Base-by-base conservation (phyloP, 345 rosid species). In the Syzygium oleosum region DNA sequence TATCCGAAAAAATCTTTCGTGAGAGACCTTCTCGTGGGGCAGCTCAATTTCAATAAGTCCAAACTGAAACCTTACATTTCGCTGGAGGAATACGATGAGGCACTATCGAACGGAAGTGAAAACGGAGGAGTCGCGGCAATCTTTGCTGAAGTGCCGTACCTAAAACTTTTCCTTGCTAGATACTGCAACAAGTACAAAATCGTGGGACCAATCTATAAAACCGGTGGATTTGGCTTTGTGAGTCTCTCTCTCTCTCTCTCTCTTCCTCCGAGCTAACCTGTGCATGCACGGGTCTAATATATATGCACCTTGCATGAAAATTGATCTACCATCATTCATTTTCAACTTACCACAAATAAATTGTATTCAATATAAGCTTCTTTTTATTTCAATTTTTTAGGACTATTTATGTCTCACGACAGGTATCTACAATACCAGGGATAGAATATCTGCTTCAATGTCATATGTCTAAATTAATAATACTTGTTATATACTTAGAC, bases 1-100 rank as follows among this genome's bases (percentile, higher is more conserved):
- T 96, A 91, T 88, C 87, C 13, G 9, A 4, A 78, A 16, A 88
- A 84, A 22, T 93, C 97, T 1, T 95, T 92, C 84, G 91, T 91
- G 52, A 49, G 0, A 0, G 96, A 85, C 51, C 16, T 65, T 65
- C 91, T 92, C 84, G 80, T 94, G 77, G 56, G 6, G 53, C 86
- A 86, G 38, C 6, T 88, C 49, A 88, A 86, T 5, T 93, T 94
- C 85, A 1, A 89, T 1, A 29, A 85, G 46, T 87, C 90, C 4
- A 87, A 21, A 12, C 90, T 93, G 14, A 46, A 49, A 0, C 53
- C 51, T 34, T 92, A 89, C 58, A 68, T 52, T 27, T 53, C 92
- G 0, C 4, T 80, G 0, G 94, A 93, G 61, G 90, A 92, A 17
- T 92, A 92, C 23, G 6, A 91, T 15, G 90, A 87, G 1, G 91